Evolutionary conservation across 108 stramenopile species (phyloP), one percentile per base, ranked within the genome.

Genomic region (Pelagomonas calceolata): DNA sequence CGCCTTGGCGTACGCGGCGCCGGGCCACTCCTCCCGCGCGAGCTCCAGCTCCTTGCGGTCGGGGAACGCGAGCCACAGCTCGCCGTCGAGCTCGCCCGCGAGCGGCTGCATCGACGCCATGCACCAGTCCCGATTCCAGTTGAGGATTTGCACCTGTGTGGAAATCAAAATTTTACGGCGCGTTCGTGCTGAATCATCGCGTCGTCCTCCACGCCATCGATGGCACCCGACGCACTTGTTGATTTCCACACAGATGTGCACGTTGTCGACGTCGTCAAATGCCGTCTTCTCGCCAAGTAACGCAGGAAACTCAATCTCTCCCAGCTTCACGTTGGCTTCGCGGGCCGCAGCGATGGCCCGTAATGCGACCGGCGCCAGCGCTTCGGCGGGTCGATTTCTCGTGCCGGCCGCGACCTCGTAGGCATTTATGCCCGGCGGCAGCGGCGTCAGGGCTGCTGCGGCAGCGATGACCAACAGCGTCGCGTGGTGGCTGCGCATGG

Each of bases 241-340:
- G n/a, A n/a, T n/a, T n/a, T n/a, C n/a, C n/a, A n/a, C n/a, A 10
- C 16, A 45, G 44, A 45, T 16, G 44, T 16, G 86, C 18, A 92
- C 79, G 74, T 92, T 92, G 74, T 90, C 90, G 84, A 90, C 90
- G 72, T 92, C 91, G 71, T 92, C 91, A 78, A 92, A 92, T 70
- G 86, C 85, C 15, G 80, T 79, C 68, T 92, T 92, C 35, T 73
- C 70, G 4, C 87, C 89, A 31, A 90, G 66, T 33, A 92, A 70
- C 5, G 90, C 88, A 43, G 91, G 91, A 67, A 92, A 92, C 67
- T 92, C 91, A 31, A 92, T 68, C 76, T 92, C 90, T 46, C 89
- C 30, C 44, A 71, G 68, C 65, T 36, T 73, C 31, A 72, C 32
- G 21, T 75, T 72, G 43, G 85, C 83, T 29, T 45, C 64, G 0